Evolutionary conservation across 2,329 filamentous ascomycete genomes (phyloP), one percentile per base, ranked within the genome.

Genomic region (Knoxdaviesia capensis): DNA sequence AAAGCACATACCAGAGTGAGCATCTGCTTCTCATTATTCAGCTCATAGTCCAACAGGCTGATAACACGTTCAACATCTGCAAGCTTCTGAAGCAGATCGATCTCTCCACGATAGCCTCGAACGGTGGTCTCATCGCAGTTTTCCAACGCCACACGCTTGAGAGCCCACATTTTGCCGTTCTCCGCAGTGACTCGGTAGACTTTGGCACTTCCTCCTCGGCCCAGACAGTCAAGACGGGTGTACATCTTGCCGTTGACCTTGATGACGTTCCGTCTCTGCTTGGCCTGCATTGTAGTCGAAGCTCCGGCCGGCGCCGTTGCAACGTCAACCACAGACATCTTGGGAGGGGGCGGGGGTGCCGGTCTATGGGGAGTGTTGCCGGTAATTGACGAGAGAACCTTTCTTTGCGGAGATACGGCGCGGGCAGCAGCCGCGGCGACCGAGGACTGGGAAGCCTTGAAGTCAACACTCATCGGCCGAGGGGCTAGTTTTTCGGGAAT

Each of bases 181-280:
- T 98, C 90, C 0, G 90, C 88, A 66, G 93, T 93, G 33, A 98
- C 90, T 38, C 86, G 79, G 58, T 94, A 98, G 2, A 98, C 90
- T 53, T 92, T 87, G 40, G 81, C 87, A 50, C 85, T 94, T 32
- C 90, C 90, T 47, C 90, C 90, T 44, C 87, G 79, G 7, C 90
- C 90, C 49, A 98, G 78, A 49, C 81, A 84, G 56, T 94, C 87
- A 47, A 96, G 72, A 39, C 88, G 73, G 28, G 86, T 90, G 54
- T 93, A 98, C 34, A 77, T 73, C 54, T 92, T 92, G 46, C 85
- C 84, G 54, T 98, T 98, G 46, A 98, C 77, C 39, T 79, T 77
- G 45, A 96, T 71, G 44, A 88, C 79, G 47, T 85, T 84, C 39
- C 85, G 74, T 53, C 85, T 84, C 58, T 82, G 86, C 56, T 69